Evolutionary conservation across 768 basidiomycete species (phyloP).

Genomic region (Candolleomyces eurysporus): DNA sequence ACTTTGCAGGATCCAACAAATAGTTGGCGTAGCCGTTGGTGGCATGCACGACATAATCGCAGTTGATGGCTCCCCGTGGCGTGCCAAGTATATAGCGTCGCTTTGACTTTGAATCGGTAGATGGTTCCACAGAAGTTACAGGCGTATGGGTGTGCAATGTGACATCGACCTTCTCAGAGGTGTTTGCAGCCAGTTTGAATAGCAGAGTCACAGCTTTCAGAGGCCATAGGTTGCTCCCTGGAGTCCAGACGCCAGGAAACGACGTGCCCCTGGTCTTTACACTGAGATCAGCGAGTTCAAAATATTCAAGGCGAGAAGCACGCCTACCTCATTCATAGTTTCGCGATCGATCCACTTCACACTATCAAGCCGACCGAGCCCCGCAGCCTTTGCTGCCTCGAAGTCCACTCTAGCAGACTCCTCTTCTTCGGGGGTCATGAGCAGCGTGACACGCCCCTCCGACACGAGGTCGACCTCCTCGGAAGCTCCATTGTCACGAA

Average conservation of each 20-base stretch:
- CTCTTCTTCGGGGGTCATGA: conserved; percentile 47
- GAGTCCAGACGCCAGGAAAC: conserved; percentile 50
- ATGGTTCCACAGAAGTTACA: conserved; percentile 44
- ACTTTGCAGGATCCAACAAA: conserved; percentile 52
- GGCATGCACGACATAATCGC: conserved; percentile 74
- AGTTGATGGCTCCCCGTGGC: conserved; percentile 59
- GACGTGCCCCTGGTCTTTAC: conserved; percentile 41
- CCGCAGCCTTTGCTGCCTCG: conserved; percentile 40
- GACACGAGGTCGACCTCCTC: conserved; percentile 60
- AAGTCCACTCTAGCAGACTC: conserved; percentile 40
- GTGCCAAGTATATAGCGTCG: conserved; percentile 59
- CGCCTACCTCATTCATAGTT: conserved; percentile 38
- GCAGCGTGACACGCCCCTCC: conserved; percentile 50
- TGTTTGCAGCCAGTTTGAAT: conserved; percentile 26
- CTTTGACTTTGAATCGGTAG: not conserved
- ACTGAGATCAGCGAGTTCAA: not conserved
- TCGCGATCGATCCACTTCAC: conserved; percentile 1
- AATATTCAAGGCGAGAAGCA: conserved; percentile 15
- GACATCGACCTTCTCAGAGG: conserved; percentile 37
- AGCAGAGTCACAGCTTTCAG: conserved; percentile 76
- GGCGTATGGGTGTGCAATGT: conserved; percentile 73
- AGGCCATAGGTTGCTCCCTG: conserved; percentile 73
- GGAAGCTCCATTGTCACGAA: conserved; percentile 41
- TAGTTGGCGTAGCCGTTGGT: conserved; percentile 83
- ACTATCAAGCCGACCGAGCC: not conserved